These are phyloP conservation scores for Dryas drummondii DNA, from an alignment of 306 rosid genomes.

Conservation along the genomic window DNA sequence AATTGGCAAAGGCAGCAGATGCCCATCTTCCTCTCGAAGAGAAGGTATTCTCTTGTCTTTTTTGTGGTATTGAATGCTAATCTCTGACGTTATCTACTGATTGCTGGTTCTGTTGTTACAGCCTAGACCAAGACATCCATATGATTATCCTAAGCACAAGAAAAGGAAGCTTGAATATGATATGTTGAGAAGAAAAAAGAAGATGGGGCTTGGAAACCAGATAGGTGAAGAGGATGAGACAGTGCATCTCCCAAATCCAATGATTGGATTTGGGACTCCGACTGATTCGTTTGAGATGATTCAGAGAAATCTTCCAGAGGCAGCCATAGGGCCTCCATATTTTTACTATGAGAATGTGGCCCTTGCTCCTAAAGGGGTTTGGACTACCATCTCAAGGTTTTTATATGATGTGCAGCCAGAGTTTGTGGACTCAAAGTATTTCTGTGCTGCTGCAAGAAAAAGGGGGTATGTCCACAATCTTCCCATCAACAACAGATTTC, in stretches of 20 bases:
- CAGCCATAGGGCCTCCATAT: constrained; percentile 82
- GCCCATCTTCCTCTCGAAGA: constrained; percentile 52
- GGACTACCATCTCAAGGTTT: constrained; percentile 84
- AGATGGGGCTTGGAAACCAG: constrained; percentile 37
- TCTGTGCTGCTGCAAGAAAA: constrained; percentile 91
- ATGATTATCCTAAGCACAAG: constrained; percentile 14
- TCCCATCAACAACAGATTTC: constrained; percentile 67
- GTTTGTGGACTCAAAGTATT: constrained; percentile 85
- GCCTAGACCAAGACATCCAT: constrained; percentile 41
- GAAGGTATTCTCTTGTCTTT: constrained; percentile 48
- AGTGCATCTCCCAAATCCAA: constrained; percentile 73
- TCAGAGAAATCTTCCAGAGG: constrained; percentile 59
- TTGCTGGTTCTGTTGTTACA: constrained; percentile 39
- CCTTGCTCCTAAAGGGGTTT: constrained; percentile 89
- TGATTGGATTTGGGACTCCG: constrained; percentile 91
- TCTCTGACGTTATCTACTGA: constrained; percentile 15
- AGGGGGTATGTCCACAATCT: constrained; percentile 94
- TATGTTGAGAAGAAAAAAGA: constrained; percentile 56
- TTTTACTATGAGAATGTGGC: constrained; percentile 98
- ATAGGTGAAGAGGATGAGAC: constrained; percentile 66
- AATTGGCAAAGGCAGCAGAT: constrained; percentile 63
- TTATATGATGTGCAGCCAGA: constrained; percentile 81
- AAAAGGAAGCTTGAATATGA: constrained; percentile 58
- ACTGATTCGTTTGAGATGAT: constrained; percentile 36
- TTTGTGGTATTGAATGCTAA: constrained; percentile 6